A percentile compares a stretch with the other conserved stretches of the same genome.
These are phyloP conservation scores for Trichoderma parareesei DNA, from an alignment of 495 filamentous ascomycete genomes.

Conservation along the genomic window DNA sequence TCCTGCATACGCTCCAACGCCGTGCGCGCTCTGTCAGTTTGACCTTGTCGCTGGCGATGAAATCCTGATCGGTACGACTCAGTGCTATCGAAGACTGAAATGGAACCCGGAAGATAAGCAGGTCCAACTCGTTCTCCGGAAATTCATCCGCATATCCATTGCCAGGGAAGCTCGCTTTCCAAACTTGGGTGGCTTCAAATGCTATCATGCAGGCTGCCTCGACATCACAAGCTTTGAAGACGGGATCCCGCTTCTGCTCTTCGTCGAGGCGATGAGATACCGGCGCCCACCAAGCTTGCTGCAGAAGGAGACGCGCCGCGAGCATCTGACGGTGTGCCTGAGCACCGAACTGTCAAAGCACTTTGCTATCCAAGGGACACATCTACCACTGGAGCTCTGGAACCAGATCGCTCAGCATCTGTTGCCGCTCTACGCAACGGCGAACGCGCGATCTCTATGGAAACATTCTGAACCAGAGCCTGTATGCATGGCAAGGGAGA, in stretches of 20 bases:
- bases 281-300: neutral
- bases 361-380: neutral
- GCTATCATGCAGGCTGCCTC: neutral
- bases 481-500: neutral
- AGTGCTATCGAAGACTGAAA: too few species aligned
- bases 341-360: neutral
- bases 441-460: neutral
- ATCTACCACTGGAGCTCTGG: constrained; percentile 2
- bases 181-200: neutral
- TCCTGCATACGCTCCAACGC: too few species aligned
- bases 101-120: too few species aligned
- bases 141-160: too few species aligned
- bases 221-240: neutral
- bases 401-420: neutral
- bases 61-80: too few species aligned
- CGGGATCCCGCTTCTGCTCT: neutral
- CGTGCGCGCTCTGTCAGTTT: too few species aligned
- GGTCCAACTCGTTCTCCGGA: too few species aligned
- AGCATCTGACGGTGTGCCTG: neutral
- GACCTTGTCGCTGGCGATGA: too few species aligned
- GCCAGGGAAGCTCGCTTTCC: neutral
- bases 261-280: neutral
- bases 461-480: neutral
- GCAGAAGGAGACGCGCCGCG: neutral
- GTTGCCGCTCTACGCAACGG: neutral